These are phyloP conservation scores for Lecanoromycetidae sp. DNA, from an alignment of 2,329 filamentous ascomycete species.

Conservation along the genomic window DNA sequence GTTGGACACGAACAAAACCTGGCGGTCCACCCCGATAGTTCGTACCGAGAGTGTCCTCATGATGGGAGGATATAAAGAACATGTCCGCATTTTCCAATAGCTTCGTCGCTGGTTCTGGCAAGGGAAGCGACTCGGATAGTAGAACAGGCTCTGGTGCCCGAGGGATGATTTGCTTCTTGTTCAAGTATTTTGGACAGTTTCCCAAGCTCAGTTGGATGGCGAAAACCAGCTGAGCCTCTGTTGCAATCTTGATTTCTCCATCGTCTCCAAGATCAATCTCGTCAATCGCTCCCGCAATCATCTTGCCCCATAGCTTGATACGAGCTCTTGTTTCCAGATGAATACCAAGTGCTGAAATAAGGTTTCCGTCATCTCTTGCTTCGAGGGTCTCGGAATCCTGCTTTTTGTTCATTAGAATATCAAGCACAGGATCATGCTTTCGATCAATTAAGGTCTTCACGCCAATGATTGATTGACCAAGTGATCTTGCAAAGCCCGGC, in stretches of 20 bases:
- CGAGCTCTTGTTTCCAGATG: slow-evolving; percentile 56
- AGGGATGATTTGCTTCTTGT: slow-evolving; percentile 53
- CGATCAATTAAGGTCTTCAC: slow-evolving; percentile 50
- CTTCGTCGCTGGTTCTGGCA: slow-evolving; percentile 44
- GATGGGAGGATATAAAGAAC: slow-evolving; percentile 62
- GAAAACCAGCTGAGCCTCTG: slow-evolving; percentile 48
- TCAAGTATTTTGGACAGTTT: slow-evolving; percentile 82
- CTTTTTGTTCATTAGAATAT: slow-evolving; percentile 39
- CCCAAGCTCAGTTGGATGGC: slow-evolving; percentile 60
- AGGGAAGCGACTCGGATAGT: slow-evolving; percentile 34
- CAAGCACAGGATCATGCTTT: slow-evolving; percentile 56
- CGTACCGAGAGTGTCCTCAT: slow-evolving; percentile 60
- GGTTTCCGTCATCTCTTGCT: slow-evolving; percentile 29
- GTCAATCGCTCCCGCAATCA: slow-evolving; percentile 48
- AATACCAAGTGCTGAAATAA: slow-evolving; percentile 52
- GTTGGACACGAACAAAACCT: slow-evolving; percentile 60
- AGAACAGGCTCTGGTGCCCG: slow-evolving; percentile 43
- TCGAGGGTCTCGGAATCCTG: slow-evolving; percentile 22
- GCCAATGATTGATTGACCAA: slow-evolving; percentile 53
- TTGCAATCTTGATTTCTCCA: slow-evolving; percentile 15
- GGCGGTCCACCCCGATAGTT: slow-evolving; percentile 66
- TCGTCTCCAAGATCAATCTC: slow-evolving; percentile 21
- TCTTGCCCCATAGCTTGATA: slow-evolving; percentile 60
- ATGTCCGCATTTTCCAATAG: slow-evolving; percentile 56
- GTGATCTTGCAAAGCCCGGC: slow-evolving; percentile 51